Base-by-base conservation (phyloP, 331 rosid species). In the Phaseolus coccineus region DNA sequence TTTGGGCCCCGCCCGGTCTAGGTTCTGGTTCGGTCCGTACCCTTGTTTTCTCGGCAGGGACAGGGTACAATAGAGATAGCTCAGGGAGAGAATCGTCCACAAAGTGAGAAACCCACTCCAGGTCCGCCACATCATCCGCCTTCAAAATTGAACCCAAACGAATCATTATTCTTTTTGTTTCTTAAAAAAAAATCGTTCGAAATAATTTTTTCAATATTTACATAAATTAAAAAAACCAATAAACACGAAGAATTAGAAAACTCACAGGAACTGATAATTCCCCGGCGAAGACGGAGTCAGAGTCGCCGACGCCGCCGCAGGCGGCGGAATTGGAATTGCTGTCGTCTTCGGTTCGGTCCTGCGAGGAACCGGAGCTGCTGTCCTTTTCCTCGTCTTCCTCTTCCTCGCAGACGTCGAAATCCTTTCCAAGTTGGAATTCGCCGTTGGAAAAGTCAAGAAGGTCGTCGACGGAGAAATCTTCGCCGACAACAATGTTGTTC, bases 81-180 rank as follows among this genome's bases (percentile, higher is more conserved):
- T 91, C 95, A 3, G 84, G 84, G 2, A 75, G 30, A 77, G 90
- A 89, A 77, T 94, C 98, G 66, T 94, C 97, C 16, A 91, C 98
- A 30, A 92, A 89, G 56, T 84, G 95, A 67, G 98, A 94, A 66
- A 94, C 95, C 98, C 98, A 94, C 80, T 94, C 98, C 15, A 94
- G 83, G 16, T 79, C 97, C 19, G 97, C 92, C 58, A 92, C 12
- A 76, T 89, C 92, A 83, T 89, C 97, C 15, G 74, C 89, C 97
- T 91, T 88, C 9, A 12, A 53, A 78, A 27, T 27, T 31, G 47
- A 58, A 28, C 14, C 50, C 25, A 57, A 59, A 70, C 2, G 4
- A 22, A 8, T 3, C 1, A 8, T 33, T 7, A 61, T 61, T 55
- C 35, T 24, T 25, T 39, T 53, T 7, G 13, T 42, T 42, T 42